Base-by-base conservation (phyloP, 108 stramenopile species). In the Fragilariopsis cylindrus region DNA sequence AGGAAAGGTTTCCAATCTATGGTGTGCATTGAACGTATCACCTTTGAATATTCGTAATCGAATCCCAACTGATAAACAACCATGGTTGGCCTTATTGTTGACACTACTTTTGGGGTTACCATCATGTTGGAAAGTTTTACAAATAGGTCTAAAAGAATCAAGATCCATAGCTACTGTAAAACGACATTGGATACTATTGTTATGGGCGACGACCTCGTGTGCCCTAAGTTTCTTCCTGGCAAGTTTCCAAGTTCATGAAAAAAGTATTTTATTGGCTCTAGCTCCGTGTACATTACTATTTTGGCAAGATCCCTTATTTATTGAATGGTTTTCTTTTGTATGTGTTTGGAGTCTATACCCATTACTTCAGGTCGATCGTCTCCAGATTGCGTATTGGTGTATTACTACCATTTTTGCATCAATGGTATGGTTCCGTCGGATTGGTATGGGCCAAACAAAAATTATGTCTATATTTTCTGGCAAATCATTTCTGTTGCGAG, bases 191-290 rank as follows among this genome's bases (percentile, higher is more conserved):
- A 75, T 60, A 52, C 58, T 77, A 5, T 63, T 92, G 5, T 81
- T 84, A 78, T 90, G 90, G 43, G 74, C 72, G 12, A 78, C 81
- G 39, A 83, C 81, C 30, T 81, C 88, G 54, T 69, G 78, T 54
- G 82, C 92, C 8, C 83, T 98, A 48, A 84, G 94, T 53, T 97
- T 98, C 79, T 98, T 98, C 73, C 81, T 98, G 66, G 96, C 93
- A 12, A 94, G 92, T 39, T 96, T 93, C 81, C 97, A 97, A 81
- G 97, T 98, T 53, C 97, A 98, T 74, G 97, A 98, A 78, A 98
- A 98, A 78, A 90, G 91, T 9, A 90, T 97, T 48, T 84, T 98
- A 44, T 74, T 98, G 69, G 78, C 94, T 9, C 75, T 94, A 44
- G 90, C 92, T 30, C 96, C 96, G 1, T 70, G 89, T n/a, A 74